Evolutionary conservation across 1,284 basidiomycete species (phyloP).

Genomic region (Cerioporus squamosus): DNA sequence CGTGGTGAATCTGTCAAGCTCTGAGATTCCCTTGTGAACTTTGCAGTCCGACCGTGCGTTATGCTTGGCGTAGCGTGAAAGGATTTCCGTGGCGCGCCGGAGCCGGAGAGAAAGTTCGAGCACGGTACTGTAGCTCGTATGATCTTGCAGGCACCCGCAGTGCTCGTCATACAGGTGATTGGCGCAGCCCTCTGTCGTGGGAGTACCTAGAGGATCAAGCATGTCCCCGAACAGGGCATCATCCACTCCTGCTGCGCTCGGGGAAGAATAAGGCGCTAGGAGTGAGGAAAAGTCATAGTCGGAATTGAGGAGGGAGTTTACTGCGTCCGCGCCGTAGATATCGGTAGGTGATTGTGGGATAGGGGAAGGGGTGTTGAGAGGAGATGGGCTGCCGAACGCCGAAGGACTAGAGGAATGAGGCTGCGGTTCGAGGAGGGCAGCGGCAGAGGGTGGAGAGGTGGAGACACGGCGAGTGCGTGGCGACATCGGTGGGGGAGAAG

Average conservation of each 20-base stretch:
- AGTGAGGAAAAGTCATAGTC: slow-evolving; percentile 33
- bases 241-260: slow-evolving; percentile 18
- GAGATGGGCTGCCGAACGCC: slow-evolving; percentile 21
- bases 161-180: slow-evolving; percentile 36
- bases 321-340: slow-evolving; percentile 11
- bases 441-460: slow-evolving; percentile 8
- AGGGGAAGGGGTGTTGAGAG: slow-evolving; percentile 21
- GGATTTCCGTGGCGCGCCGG: slow-evolving; percentile 58
- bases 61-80: slow-evolving; percentile 55
- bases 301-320: slow-evolving; percentile 13
- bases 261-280: slow-evolving; percentile 27
- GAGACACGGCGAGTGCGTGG: background rate
- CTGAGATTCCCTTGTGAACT: slow-evolving; percentile 55
- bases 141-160: slow-evolving; percentile 63
- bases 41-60: slow-evolving; percentile 48
- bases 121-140: slow-evolving; percentile 54
- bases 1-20: slow-evolving; percentile 62
- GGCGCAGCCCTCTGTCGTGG: slow-evolving; percentile 21
- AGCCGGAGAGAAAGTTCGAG: slow-evolving; percentile 66
- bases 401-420: slow-evolving; percentile 18
- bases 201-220: slow-evolving; percentile 28
- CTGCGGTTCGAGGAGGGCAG: slow-evolving; percentile 5
- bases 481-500: slow-evolving; percentile 12
- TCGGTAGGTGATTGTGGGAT: slow-evolving; percentile 21
- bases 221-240: slow-evolving; percentile 30